These are phyloP conservation scores for Magnusiomyces ingens DNA, from an alignment of 1,139 yeast species.

Conservation along the genomic window DNA sequence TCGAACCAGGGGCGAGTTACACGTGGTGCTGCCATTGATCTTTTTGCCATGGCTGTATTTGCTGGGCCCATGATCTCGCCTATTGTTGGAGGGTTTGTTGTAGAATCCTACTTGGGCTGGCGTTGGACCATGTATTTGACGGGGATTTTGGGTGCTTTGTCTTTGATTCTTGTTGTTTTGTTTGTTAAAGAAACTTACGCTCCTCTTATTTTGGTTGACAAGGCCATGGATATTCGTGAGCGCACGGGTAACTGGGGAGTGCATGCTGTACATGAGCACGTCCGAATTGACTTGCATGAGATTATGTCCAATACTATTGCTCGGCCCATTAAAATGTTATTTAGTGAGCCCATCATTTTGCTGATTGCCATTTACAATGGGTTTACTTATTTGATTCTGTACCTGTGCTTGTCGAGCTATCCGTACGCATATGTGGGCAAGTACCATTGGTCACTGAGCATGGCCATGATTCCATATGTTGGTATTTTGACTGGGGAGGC, in stretches of 20 bases:
- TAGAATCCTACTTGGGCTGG: slow-evolving; percentile 42
- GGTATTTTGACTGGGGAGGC: slow-evolving; percentile 47
- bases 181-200: slow-evolving; percentile 45
- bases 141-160: slow-evolving; percentile 42
- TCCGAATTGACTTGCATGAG: slow-evolving; percentile 42
- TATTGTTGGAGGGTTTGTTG: slow-evolving; percentile 37
- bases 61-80: slow-evolving; percentile 76
- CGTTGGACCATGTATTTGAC: slow-evolving; percentile 53
- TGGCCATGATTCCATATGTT: slow-evolving; percentile 45
- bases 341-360: slow-evolving; percentile 66
- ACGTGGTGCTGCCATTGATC: slow-evolving; percentile 65
- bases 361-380: slow-evolving; percentile 69
- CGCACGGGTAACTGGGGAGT: slow-evolving; percentile 66
- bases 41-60: slow-evolving; percentile 61
- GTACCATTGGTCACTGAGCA: slow-evolving; percentile 46
- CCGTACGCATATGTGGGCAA: slow-evolving; percentile 63
- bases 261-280: slow-evolving; percentile 75
- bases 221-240: slow-evolving; percentile 44
- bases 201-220: slow-evolving; percentile 37
- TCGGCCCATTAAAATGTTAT: slow-evolving; percentile 63
- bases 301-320: slow-evolving; percentile 61
- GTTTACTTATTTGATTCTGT: slow-evolving; percentile 76
- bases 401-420: slow-evolving; percentile 68
- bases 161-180: slow-evolving; percentile 33
- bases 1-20: slow-evolving; percentile 35